Evolutionary conservation across 768 basidiomycete species (phyloP), one percentile per base, ranked within the genome.

Genomic region (Lactarius hengduanensis): DNA sequence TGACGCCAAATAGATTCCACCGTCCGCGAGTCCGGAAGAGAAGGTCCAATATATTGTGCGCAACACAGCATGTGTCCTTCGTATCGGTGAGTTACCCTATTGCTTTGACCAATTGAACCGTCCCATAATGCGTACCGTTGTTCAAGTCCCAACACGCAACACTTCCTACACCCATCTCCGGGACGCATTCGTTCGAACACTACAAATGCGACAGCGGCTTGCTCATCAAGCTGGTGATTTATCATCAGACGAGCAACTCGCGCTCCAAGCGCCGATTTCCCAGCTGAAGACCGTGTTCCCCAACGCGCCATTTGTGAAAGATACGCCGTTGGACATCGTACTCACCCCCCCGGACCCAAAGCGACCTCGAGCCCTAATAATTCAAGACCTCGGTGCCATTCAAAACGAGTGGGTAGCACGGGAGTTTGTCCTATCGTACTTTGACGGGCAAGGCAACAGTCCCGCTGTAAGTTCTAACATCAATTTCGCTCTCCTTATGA

Each of bases 151-250:
- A 3, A 90, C 89, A 2, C 83, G 92, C 11, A 82, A 81, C 41
- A 94, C 92, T 0, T 87, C 86, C 8, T 92, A 87, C 73, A 83
- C 84, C 18, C 92, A 95, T 72, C 80, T 94, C 34, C 84, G 92
- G 26, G 92, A 94, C 73, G 92, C 89, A 2, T 94, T 94, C 70
- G 80, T 93, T 75, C 84, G 92, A 54, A 83, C 91, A 18, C 75
- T 95, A 56, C 85, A 86, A 69, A 78, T 80, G 2, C 85, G 91
- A 22, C 77, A 92, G 65, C 77, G 80, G 30, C 74, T 82, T 11
- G 82, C 79, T 57, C 81, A 81, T 57, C 81, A 86, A 71, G 77
- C 79, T 18, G 85, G 82, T 10, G 76, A 78, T 0, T 75, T 93
- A 11, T 80, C 87, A 0, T 79, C 84, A 61, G 88, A 88, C 63